These are phyloP conservation scores for Trichosporon inkin DNA, from an alignment of 1,284 basidiomycete species.

Conservation along the genomic window DNA sequence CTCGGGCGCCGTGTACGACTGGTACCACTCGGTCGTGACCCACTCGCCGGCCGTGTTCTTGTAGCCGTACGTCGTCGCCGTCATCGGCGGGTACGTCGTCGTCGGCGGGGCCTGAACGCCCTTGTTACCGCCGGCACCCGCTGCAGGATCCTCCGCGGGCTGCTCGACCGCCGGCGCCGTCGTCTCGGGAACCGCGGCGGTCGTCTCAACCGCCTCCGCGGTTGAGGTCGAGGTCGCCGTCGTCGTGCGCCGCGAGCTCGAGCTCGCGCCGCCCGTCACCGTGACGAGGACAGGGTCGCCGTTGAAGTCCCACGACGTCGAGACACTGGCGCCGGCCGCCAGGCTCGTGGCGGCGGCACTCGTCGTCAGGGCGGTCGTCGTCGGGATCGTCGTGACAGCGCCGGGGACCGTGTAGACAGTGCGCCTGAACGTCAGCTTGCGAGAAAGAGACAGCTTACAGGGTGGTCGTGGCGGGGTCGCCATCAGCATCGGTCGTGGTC, in stretches of 20 bases:
- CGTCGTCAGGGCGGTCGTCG: too few species aligned
- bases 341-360: too few species aligned
- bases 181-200: slow-evolving; percentile 10
- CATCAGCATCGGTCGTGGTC: slow-evolving; percentile 30
- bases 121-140: not conserved
- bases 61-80: slow-evolving; percentile 29
- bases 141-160: not conserved
- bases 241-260: not conserved
- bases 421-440: slow-evolving; percentile 6
- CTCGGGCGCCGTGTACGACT: slow-evolving; percentile 31
- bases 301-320: not conserved
- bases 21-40: slow-evolving; percentile 33
- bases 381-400: slow-evolving; percentile 11
- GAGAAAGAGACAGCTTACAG: slow-evolving; percentile 20
- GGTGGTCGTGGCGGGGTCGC: slow-evolving; percentile 25
- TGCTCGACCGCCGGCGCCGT: slow-evolving; percentile 11
- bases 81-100: slow-evolving; percentile 15
- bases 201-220: too few species aligned
- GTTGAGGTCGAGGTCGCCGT: too few species aligned
- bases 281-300: not conserved
- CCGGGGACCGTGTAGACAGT: slow-evolving; percentile 11
- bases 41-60: slow-evolving; percentile 32
- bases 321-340: not conserved
- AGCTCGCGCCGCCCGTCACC: slow-evolving; percentile 4
- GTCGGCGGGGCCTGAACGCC: slow-evolving; percentile 14